Conservation (phyloP, 1,284 basidiomycete species). For the Pterulicium gracile region DNA sequence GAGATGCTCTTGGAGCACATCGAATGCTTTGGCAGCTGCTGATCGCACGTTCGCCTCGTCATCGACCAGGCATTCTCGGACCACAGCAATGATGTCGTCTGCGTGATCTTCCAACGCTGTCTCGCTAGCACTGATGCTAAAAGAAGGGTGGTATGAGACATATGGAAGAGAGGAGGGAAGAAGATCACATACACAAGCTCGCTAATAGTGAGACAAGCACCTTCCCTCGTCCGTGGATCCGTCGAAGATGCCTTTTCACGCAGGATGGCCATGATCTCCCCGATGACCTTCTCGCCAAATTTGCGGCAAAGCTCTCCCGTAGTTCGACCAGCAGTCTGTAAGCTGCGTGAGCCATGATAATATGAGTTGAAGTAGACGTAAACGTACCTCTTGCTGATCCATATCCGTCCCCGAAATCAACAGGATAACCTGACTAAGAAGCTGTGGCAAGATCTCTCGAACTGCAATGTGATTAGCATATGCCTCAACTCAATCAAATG, state of each 20-base stretch:
- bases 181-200: slow-evolving; percentile 70
- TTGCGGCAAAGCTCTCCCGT: slow-evolving; percentile 88
- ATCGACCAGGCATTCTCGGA: slow-evolving; percentile 84
- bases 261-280: slow-evolving; percentile 76
- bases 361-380: background rate
- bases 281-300: slow-evolving; percentile 89
- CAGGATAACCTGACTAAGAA: slow-evolving; percentile 67
- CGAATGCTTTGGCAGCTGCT: slow-evolving; percentile 92
- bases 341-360: slow-evolving; percentile 5
- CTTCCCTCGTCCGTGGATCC: slow-evolving; percentile 73
- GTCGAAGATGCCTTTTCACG: slow-evolving; percentile 60
- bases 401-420: slow-evolving; percentile 71
- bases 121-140: slow-evolving; percentile 77
- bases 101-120: slow-evolving; percentile 86
- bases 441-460: slow-evolving; percentile 87
- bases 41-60: slow-evolving; percentile 79
- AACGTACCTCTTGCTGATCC: slow-evolving; percentile 83
- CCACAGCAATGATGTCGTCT: slow-evolving; percentile 79
- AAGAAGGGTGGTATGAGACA: background rate
- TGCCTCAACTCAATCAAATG: slow-evolving; percentile 4
- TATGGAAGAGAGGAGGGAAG: background rate
- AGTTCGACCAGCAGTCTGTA: slow-evolving; percentile 77
- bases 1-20: slow-evolving; percentile 83
- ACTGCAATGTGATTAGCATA: slow-evolving; percentile 35
- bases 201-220: slow-evolving; percentile 80